Evolutionary conservation across 331 rosid genomes (phyloP).

Genomic region (Ulmus americana): DNA sequence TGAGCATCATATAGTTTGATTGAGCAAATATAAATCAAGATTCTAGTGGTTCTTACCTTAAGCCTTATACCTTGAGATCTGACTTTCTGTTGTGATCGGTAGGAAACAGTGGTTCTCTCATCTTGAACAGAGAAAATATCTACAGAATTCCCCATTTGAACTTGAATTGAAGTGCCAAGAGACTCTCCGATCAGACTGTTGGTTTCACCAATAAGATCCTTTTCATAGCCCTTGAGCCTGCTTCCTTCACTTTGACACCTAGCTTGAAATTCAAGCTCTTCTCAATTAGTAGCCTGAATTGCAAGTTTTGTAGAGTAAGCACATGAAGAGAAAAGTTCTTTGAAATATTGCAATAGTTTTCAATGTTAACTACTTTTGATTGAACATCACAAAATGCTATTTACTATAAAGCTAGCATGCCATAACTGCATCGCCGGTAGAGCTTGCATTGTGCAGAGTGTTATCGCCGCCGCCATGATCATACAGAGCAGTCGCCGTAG

Average conservation of each 20-base stretch:
- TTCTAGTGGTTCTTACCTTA: conserved; percentile 37
- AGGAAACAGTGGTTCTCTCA: conserved; percentile 34
- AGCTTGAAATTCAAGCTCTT: no score
- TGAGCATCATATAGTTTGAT: no score
- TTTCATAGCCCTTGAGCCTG: conserved; percentile 14
- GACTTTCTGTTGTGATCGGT: conserved; percentile 36
- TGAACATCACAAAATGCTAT: no score
- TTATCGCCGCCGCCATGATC: conserved; percentile 52
- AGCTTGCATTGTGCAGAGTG: conserved; percentile 60
- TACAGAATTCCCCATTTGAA: conserved; percentile 19
- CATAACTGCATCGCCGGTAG: conserved; percentile 95
- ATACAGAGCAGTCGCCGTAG: conserved; percentile 63
- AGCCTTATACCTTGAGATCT: conserved; percentile 42
- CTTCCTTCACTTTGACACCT: conserved; percentile 20
- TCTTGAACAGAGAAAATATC: conserved; percentile 45
- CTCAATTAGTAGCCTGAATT: no score
- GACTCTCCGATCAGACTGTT: conserved; percentile 49
- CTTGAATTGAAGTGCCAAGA: conserved; percentile 54
- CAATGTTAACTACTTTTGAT: no score
- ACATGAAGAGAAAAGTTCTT: no score
- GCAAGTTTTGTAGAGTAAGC: no score
- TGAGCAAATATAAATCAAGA: background rate
- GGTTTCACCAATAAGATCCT: conserved; percentile 24
- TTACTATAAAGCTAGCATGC: conserved; percentile 42
- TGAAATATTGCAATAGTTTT: no score